These are phyloP conservation scores for Penicilliopsis zonata DNA, from an alignment of 495 filamentous ascomycete species.

Conservation along the genomic window DNA sequence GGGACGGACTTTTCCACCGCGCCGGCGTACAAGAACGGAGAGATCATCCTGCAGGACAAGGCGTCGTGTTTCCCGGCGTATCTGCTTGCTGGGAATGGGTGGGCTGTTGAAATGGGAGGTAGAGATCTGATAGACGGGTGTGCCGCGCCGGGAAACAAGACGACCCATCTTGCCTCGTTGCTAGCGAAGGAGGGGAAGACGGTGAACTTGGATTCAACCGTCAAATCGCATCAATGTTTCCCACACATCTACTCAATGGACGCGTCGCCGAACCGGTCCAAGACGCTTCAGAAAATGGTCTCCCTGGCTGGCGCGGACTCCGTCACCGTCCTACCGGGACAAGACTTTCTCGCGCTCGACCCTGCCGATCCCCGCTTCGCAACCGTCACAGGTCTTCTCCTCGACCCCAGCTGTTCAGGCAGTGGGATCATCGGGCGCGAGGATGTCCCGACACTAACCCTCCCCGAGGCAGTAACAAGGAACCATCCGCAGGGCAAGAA, in stretches of 20 bases:
- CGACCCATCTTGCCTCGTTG: constrained; percentile 80
- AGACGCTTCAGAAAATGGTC: constrained; percentile 74
- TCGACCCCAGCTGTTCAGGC: constrained; percentile 91
- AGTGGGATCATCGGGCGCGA: constrained; percentile 88
- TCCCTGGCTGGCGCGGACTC: constrained; percentile 54
- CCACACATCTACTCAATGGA: constrained; percentile 29
- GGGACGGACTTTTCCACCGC: constrained; percentile 53
- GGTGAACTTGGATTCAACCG: too few relatives aligned
- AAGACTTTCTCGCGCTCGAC: constrained; percentile 70
- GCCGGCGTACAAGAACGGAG: constrained; percentile 58
- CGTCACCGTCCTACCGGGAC: constrained; percentile 47
- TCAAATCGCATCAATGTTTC: constrained; percentile 1
- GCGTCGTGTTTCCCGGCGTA: constrained; percentile 93
- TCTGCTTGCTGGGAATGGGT: constrained; percentile 45
- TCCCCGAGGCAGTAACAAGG: constrained; percentile 21
- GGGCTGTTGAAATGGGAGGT: constrained; percentile 39
- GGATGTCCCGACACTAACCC: constrained; percentile 48
- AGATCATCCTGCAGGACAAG: constrained; percentile 88
- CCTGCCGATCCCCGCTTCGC: constrained; percentile 40
- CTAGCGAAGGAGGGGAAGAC: constrained; percentile 21
- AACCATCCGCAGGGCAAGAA: constrained; percentile 27
- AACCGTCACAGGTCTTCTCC: constrained; percentile 58
- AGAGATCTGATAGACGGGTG: constrained; percentile 83
- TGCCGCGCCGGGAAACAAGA: constrained; percentile 93
- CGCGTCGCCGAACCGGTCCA: constrained; percentile 39